Evolutionary conservation across 2,329 filamentous ascomycete species (phyloP).

Genomic region (Colletotrichum melonis): DNA sequence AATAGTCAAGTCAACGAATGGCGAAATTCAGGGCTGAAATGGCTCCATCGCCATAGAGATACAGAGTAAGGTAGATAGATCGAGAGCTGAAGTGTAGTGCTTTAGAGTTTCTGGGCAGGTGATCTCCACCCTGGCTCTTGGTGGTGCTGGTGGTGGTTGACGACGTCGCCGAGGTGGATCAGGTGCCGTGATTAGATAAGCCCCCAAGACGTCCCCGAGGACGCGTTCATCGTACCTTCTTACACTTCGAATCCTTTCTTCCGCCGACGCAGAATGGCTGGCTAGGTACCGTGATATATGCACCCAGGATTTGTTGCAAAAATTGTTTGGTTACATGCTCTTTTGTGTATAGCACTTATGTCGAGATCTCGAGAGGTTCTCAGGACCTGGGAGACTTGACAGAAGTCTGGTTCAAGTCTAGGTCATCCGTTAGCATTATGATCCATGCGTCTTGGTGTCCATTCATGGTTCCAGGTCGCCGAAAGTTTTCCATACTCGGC

Average conservation of each 20-base stretch:
- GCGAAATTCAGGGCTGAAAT: conserved; percentile 1
- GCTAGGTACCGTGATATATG: background rate
- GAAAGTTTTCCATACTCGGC: background rate
- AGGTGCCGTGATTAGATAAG: conserved; percentile 30
- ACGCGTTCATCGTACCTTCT: background rate
- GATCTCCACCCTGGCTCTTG: conserved; percentile 23
- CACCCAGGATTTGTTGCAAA: background rate
- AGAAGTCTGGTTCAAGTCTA: background rate
- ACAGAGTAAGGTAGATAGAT: background rate
- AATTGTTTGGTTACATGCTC: background rate
- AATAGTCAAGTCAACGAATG: background rate
- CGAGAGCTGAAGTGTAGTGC: background rate
- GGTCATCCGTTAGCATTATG: too few relatives aligned
- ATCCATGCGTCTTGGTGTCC: background rate
- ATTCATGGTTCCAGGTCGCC: background rate
- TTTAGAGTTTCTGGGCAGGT: conserved; percentile 25
- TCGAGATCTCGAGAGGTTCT: background rate
- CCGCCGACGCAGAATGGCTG: background rate
- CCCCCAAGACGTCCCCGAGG: background rate
- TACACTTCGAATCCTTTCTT: too few relatives aligned
- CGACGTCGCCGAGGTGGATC: background rate
- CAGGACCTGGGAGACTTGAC: background rate
- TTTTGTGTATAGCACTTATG: background rate
- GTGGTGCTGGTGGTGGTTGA: background rate
- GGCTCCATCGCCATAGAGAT: background rate